Percentiles rank a stretch among this genome's conserved stretches.
These are phyloP conservation scores for Marasmius sp. DNA, from an alignment of 1,284 basidiomycete species.

Conservation along the genomic window DNA sequence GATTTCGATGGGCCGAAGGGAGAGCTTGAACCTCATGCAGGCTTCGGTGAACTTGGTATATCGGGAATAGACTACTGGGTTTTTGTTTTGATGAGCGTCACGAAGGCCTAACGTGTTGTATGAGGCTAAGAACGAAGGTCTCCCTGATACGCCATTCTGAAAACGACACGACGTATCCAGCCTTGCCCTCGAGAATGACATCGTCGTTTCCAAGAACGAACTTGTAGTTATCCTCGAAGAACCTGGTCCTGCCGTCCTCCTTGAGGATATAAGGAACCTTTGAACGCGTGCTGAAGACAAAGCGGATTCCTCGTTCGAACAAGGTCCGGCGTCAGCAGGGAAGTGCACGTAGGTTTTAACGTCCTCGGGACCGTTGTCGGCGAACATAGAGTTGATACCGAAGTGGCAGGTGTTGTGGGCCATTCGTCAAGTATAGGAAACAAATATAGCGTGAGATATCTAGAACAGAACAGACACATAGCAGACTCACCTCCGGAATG, in stretches of 20 bases:
- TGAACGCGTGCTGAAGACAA: slow-evolving; percentile 83
- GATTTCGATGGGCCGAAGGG: too few relatives aligned
- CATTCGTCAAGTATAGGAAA: slow-evolving; percentile 59
- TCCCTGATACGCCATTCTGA: too few relatives aligned
- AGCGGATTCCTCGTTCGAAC: slow-evolving; percentile 78
- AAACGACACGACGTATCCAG: slow-evolving; percentile 77
- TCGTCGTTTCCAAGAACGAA: slow-evolving; percentile 85
- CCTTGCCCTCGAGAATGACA: slow-evolving; percentile 65
- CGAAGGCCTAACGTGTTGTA: too few relatives aligned
- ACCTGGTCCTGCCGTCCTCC: slow-evolving; percentile 64
- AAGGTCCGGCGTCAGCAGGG: slow-evolving; percentile 79
- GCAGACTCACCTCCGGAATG: slow-evolving; percentile 70
- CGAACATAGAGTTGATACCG: slow-evolving; percentile 82
- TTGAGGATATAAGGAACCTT: slow-evolving; percentile 86
- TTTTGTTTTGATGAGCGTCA: too few relatives aligned
- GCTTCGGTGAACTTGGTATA: too few relatives aligned
- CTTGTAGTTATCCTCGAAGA: slow-evolving; percentile 71
- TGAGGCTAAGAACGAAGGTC: too few relatives aligned
- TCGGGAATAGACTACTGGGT: too few relatives aligned
- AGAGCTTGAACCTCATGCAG: too few relatives aligned
- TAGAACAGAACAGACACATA: not conserved
- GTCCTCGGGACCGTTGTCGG: slow-evolving; percentile 82
- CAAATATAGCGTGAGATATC: slow-evolving; percentile 2
- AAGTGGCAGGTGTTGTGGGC: slow-evolving; percentile 88
- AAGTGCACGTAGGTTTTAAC: slow-evolving; percentile 80